phyloP scores from a whole-genome alignment of 805 yeast species.

The Lachancea sp. region DNA sequence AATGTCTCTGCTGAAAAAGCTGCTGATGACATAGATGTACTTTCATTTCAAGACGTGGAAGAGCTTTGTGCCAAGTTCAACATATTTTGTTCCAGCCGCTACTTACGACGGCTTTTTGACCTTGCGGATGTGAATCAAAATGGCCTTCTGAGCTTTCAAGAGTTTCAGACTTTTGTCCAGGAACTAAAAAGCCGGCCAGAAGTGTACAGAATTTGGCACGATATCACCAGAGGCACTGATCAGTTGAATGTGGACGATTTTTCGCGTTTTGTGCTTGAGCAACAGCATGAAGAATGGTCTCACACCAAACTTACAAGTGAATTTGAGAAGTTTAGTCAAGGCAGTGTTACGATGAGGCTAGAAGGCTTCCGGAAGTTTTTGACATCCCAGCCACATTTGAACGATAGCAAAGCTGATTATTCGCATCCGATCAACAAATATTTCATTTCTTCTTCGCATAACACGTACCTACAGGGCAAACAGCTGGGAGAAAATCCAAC shows the following conservation, averaged over 20 bases:
- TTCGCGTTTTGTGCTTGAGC: constrained; percentile 37
- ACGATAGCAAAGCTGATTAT: constrained; percentile 33
- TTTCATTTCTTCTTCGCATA: constrained; percentile 88
- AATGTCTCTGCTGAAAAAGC: constrained; percentile 35
- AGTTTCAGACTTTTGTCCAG: constrained; percentile 70
- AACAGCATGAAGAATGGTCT: constrained; percentile 43
- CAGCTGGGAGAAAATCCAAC: constrained; percentile 86
- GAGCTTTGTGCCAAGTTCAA: constrained; percentile 62
- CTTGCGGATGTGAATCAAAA: constrained; percentile 45
- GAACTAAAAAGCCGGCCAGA: constrained; percentile 62
- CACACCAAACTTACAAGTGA: constrained; percentile 24
- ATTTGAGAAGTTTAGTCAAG: constrained; percentile 35
- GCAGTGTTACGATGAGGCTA: constrained; percentile 16
- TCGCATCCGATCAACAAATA: constrained; percentile 75
- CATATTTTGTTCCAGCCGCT: constrained; percentile 56
- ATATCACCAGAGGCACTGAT: constrained; percentile 20
- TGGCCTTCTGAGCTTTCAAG: constrained; percentile 56
- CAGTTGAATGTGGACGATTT: constrained; percentile 32
- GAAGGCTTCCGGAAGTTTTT: constrained; percentile 28
- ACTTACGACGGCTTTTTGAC: constrained; percentile 45
- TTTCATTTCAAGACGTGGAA: constrained; percentile 62
- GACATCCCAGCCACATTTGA: constrained; percentile 27
- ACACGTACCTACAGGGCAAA: constrained; percentile 82
- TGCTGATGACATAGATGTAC: constrained; percentile 30
- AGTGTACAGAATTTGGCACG: constrained; percentile 44